These are phyloP conservation scores for Gossypium lobatum DNA, from an alignment of 441 rosid genomes.

Conservation along the genomic window DNA sequence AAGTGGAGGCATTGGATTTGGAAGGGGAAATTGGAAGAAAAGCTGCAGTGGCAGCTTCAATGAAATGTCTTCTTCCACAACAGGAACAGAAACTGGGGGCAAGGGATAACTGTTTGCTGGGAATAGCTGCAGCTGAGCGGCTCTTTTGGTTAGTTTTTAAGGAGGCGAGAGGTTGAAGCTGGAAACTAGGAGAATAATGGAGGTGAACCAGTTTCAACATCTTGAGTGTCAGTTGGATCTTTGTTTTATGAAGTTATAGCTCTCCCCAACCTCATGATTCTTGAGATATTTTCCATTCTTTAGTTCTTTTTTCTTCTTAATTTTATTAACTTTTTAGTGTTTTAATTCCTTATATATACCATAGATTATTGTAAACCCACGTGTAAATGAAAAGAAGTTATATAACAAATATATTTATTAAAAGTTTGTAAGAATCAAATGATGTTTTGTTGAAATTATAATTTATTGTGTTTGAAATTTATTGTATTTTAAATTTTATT, in stretches of 20 bases:
- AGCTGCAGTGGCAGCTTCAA: constrained; percentile 33
- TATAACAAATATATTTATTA: no score
- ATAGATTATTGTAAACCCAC: no score
- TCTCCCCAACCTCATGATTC: neutral
- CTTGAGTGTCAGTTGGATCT: neutral
- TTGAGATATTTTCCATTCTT: neutral
- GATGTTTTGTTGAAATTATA: no score
- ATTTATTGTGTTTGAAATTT: no score
- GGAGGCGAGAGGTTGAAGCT: neutral
- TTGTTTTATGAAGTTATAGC: neutral
- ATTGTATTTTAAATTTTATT: no score
- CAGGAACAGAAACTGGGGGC: constrained; percentile 30
- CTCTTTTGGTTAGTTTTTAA: neutral
- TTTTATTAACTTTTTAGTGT: no score
- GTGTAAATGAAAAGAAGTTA: no score
- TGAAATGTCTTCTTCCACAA: constrained; percentile 48
- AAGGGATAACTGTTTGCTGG: neutral
- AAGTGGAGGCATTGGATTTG: constrained; percentile 30
- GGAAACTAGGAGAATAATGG: neutral
- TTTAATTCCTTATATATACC: no score
- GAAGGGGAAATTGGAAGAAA: constrained; percentile 32
- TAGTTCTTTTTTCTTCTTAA: neutral
- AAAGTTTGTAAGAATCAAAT: no score
- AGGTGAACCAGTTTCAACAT: neutral
- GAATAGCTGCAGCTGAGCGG: neutral